phyloP scores from a whole-genome alignment of 2,329 filamentous ascomycete species.

The Ophiosphaerella herpotricha region DNA sequence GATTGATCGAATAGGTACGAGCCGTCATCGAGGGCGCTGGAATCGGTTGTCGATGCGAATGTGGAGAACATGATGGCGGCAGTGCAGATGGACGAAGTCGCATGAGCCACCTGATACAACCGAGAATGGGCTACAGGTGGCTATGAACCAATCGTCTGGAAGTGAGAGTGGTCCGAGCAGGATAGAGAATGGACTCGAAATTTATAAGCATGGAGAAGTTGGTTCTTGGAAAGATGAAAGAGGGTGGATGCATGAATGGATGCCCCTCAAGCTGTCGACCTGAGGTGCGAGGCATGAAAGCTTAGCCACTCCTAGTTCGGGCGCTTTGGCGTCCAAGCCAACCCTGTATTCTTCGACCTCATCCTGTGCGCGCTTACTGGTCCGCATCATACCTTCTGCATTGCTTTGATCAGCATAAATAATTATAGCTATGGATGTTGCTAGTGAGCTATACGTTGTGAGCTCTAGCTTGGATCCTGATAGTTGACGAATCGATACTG shows the following conservation, averaged over 20 bases:
- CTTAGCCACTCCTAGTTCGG: constrained; percentile 27
- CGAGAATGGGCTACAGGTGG: constrained; percentile 23
- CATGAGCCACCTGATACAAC: constrained; percentile 36
- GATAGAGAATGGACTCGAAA: constrained; percentile 15
- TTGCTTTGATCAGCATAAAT: no score
- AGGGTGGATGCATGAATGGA: constrained; percentile 16
- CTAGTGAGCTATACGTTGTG: no score
- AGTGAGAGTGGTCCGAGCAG: constrained; percentile 11
- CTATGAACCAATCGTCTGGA: constrained; percentile 29
- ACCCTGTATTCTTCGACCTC: constrained; percentile 18
- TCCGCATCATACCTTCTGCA: no score
- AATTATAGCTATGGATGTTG: no score
- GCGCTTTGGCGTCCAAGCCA: constrained; percentile 15
- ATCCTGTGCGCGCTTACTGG: not conserved
- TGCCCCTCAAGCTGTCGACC: constrained; percentile 26
- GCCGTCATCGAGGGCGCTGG: constrained; percentile 40
- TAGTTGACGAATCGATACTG: no score
- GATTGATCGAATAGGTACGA: constrained; percentile 41
- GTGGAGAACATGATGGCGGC: constrained; percentile 41
- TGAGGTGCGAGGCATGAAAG: constrained; percentile 35
- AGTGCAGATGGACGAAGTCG: constrained; percentile 21
- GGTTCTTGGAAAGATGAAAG: constrained; percentile 37
- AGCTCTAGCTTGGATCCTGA: no score
- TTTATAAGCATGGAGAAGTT: constrained; percentile 30
- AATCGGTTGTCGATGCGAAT: constrained; percentile 38